Evolutionary conservation across 164 flowering plant genomes (phyloP).

Genomic region (Dillenia turbinata): DNA sequence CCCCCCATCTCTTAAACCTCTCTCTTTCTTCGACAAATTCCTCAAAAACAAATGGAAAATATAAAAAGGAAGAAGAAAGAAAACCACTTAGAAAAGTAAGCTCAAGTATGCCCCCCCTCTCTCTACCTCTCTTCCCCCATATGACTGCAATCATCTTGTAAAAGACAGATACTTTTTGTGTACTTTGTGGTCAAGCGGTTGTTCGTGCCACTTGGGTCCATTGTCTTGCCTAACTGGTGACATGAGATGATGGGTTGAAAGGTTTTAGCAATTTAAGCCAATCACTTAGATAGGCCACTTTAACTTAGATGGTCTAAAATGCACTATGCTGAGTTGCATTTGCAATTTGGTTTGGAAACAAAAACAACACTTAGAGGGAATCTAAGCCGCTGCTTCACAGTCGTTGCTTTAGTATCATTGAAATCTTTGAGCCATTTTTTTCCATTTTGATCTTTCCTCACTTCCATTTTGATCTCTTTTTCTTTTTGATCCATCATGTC

Average conservation of each 20-base stretch:
- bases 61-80: slow-evolving; percentile 1
- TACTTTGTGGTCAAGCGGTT: slow-evolving; percentile 50
- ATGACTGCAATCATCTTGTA: slow-evolving; percentile 52
- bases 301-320: slow-evolving; percentile 21
- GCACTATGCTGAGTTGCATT: slow-evolving; percentile 10
- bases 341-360: slow-evolving; percentile 13
- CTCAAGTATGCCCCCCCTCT: slow-evolving; percentile 9
- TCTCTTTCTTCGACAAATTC: slow-evolving; percentile 2
- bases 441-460: background rate
- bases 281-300: slow-evolving; percentile 26
- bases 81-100: slow-evolving; percentile 10
- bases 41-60: slow-evolving; percentile 18
- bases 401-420: slow-evolving; percentile 11
- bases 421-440: background rate
- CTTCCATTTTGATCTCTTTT: background rate
- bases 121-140: slow-evolving; percentile 16
- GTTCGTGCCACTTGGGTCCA: slow-evolving; percentile 31
- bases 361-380: slow-evolving; percentile 12
- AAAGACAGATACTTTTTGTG: slow-evolving; percentile 36
- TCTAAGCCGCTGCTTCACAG: slow-evolving; percentile 18
- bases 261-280: slow-evolving; percentile 25
- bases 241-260: slow-evolving; percentile 72
- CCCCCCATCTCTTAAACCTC: slow-evolving; percentile 4
- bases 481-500: slow-evolving; percentile 27
- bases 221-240: slow-evolving; percentile 34